Base-by-base conservation (phyloP, 208 protist genomes). In the Crithidia acanthocephali region DNA sequence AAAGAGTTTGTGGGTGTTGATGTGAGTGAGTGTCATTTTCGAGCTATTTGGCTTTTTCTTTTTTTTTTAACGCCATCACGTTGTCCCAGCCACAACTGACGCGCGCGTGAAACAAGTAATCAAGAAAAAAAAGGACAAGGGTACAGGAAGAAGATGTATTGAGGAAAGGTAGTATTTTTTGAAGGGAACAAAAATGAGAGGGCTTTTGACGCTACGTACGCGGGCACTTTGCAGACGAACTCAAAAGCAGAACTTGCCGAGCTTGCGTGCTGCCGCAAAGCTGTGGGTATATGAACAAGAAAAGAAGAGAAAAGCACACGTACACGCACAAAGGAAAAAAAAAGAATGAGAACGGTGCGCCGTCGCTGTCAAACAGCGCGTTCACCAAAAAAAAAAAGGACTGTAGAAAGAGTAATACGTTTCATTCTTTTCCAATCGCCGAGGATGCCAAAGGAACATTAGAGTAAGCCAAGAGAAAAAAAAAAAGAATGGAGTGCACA, bases 41-140 rank as follows among this genome's bases (percentile, higher is more conserved):
- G n/a, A n/a, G n/a, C n/a, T n/a, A n/a, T n/a, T n/a, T n/a, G 2
- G 4, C 35, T 28, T 61, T 23, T 47, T 47, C 40, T 45, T 57
- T 47, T 58, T 42, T 15, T n/a, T 6, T 47, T 18, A 32, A 44
- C 13, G 25, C 30, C 1, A 60, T 23, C 55, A 60, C 22, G 16
- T 25, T 60, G 42, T 28, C 55, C 32, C 20, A 2, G 33, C 32
- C 32, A 10, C 15, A 20, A 9, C 28, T 47, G 55, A 60, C n/a
- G 32, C 33, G 23, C 8, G n/a, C n/a, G n/a, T 28, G n/a, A 22
- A 60, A 27, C 16, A 15, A 53, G 2, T 32, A 61, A 51, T 8
- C 10, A 52, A 64, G 67, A 66, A 67, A 66, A 68, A 48, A 65
- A 50, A 60, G 32, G 47, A 71, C n/a, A n/a, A n/a, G n/a, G 64